phyloP scores from a whole-genome alignment of 225 moss, liverwort and hornwort genomes.

The Straminergon stramineum region DNA sequence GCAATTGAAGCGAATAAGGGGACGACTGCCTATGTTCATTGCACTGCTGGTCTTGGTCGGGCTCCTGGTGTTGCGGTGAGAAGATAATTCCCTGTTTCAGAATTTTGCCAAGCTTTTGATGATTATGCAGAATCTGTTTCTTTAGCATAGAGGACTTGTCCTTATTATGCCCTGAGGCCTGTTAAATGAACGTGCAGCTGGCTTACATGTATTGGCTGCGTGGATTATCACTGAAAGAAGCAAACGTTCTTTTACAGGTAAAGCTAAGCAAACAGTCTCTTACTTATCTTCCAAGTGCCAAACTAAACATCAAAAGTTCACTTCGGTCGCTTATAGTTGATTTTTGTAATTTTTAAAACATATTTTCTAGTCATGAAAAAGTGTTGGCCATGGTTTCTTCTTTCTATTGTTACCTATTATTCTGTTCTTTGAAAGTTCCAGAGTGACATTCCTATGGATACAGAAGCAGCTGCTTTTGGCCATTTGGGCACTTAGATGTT shows the following conservation, averaged over 20 bases:
- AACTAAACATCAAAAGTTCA: neutral
- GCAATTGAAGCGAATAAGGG: conserved; percentile 53
- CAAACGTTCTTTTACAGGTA: conserved; percentile 74
- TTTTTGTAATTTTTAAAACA: neutral
- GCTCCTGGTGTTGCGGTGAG: conserved; percentile 91
- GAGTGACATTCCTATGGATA: neutral
- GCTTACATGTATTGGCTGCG: conserved; percentile 97
- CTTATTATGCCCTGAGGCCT: neutral
- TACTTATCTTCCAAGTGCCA: neutral
- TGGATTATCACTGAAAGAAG: conserved; percentile 62
- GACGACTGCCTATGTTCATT: conserved; percentile 69
- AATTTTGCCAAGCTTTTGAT: neutral
- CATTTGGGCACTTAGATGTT: neutral
- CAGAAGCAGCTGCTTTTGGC: neutral
- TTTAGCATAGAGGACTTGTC: neutral
- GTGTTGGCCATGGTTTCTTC: neutral
- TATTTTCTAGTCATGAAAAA: neutral
- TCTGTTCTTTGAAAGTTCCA: neutral
- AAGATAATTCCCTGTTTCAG: neutral
- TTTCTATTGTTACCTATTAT: neutral
- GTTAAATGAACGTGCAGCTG: conserved; percentile 37
- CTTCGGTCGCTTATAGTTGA: neutral
- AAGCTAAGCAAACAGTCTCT: neutral
- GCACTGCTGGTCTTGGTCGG: conserved; percentile 96
- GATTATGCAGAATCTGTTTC: neutral